Base-by-base conservation (phyloP, 116 monocot species). In the Thalassia testudinum region DNA sequence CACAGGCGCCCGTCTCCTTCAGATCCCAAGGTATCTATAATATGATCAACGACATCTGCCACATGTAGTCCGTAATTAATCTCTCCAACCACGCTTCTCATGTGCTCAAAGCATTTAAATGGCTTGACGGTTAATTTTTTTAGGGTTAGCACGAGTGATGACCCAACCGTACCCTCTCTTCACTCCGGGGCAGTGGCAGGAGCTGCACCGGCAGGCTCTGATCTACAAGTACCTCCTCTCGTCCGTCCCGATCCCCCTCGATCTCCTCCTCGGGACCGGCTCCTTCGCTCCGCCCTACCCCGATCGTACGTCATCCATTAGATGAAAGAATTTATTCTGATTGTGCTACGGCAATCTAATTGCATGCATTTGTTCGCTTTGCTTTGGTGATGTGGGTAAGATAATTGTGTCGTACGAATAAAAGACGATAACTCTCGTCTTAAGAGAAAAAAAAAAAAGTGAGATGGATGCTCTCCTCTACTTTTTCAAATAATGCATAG, bases 171-270 rank as follows among this genome's bases (percentile, higher is more conserved):
- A 53, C 21, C 57, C 66, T 24, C 63, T 70, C 13, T 79, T 79
- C 45, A 79, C 79, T 1, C 14, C 57, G 22, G 44, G 30, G 45
- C 84, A 84, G 57, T 75, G 84, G 84, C 66, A 70, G 69, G 79
- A 84, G 69, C 70, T 84, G 21, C 72, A 84, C 37, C 60, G 75
- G 26, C 79, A 84, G 52, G 84, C 84, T 21, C 47, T 79, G 66
- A 84, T 84, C 62, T 84, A 75, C 50, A 79, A 79, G 64, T 70
- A 78, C 52, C 48, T 84, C 27, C 53, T 72, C 21, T 61, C 75
- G 0, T 75, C 70, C 7, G 66, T 72, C 6, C 79, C 79, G 0
- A 71, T 84, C 23, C 84, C 84, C 13, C 43, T 57, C 0, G 57
- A 66, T 37, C 79, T 84, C 24, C 69, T 84, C 47, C 11, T 66